phyloP scores from a whole-genome alignment of 192 early-diverging fungal species.

The Backusella australiensis region DNA sequence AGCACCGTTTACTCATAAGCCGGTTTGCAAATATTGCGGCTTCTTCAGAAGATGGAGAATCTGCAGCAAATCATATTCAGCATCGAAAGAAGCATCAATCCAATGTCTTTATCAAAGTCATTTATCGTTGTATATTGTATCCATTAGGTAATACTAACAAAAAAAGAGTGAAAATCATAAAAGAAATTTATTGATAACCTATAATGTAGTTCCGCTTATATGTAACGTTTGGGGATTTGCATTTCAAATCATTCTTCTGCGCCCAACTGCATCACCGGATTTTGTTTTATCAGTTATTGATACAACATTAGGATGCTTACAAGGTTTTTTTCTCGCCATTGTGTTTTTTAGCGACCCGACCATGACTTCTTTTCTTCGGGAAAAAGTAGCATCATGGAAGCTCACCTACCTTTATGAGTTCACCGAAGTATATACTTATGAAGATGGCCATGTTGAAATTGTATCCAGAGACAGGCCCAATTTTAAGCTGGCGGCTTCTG shows the following conservation, averaged over 20 bases:
- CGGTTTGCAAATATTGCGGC: neutral
- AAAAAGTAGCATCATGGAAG: neutral
- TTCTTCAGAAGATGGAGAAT: neutral
- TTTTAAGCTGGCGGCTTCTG: neutral
- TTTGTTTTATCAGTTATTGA: neutral
- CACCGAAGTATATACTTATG: neutral
- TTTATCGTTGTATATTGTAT: neutral
- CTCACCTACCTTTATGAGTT: neutral
- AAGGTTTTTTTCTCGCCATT: neutral
- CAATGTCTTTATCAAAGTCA: neutral
- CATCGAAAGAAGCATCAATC: neutral
- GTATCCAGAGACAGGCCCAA: neutral
- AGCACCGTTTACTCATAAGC: neutral
- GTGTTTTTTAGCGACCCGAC: neutral
- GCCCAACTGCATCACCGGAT: neutral
- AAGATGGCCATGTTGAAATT: neutral
- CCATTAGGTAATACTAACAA: neutral
- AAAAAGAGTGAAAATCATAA: neutral
- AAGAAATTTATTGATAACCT: neutral
- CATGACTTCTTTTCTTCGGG: neutral
- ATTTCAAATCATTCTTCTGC: neutral
- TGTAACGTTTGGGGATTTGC: neutral
- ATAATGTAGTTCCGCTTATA: neutral
- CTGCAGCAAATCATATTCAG: neutral
- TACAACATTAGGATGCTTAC: neutral